Evolutionary conservation across 768 basidiomycete species (phyloP).

Genomic region (Kondoa malvinella): DNA sequence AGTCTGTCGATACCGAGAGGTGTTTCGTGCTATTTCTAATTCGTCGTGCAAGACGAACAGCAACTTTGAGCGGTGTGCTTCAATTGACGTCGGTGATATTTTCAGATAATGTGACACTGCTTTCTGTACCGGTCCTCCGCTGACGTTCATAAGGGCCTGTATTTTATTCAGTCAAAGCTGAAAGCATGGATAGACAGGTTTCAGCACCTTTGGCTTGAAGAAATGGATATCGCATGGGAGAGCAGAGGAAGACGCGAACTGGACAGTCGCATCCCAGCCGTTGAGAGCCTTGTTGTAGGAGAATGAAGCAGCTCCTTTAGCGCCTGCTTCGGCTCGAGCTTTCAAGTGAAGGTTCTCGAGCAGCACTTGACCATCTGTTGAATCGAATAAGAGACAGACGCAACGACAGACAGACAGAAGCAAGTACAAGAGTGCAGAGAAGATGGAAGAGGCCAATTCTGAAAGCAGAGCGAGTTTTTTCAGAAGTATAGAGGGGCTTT

Average conservation of each 20-base stretch:
- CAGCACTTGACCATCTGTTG: not conserved
- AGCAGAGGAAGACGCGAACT: no score
- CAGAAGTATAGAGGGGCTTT: not conserved
- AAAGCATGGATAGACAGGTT: no score
- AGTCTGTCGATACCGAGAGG: not conserved
- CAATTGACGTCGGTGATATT: not conserved
- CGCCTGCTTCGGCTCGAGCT: not conserved
- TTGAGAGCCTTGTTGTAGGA: not conserved
- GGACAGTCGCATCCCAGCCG: not conserved
- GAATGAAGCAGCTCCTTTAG: not conserved
- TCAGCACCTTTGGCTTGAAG: not conserved
- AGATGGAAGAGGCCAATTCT: not conserved
- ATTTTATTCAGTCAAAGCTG: no score
- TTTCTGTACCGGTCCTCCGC: constrained; percentile 50
- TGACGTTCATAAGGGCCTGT: constrained; percentile 33
- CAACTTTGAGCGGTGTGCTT: not conserved
- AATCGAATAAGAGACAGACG: not conserved
- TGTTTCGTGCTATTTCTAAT: not conserved
- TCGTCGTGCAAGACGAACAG: not conserved
- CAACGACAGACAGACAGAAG: not conserved
- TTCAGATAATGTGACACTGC: constrained; percentile 47
- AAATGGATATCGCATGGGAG: not conserved
- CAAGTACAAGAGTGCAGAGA: not conserved
- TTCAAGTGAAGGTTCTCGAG: not conserved
- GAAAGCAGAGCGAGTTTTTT: not conserved